Conservation (phyloP, 495 filamentous ascomycete species). For the Mytilinidion resinicola region DNA sequence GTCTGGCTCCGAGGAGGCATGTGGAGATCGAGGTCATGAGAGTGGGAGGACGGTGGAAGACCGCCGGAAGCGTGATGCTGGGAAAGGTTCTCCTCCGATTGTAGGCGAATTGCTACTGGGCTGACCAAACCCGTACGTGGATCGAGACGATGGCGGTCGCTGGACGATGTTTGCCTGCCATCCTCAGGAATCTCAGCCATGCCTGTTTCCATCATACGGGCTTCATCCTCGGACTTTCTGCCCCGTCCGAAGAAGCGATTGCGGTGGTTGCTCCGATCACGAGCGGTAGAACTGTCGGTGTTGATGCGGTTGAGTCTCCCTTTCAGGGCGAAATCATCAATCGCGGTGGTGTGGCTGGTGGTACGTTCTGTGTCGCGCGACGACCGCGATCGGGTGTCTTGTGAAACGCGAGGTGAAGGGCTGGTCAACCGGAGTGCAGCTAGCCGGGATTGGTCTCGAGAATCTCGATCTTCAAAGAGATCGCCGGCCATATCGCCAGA, state of each 20-base stretch:
- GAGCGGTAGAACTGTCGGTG: slow-evolving; percentile 21
- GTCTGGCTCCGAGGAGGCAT: slow-evolving; percentile 24
- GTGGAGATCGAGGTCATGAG: slow-evolving; percentile 5
- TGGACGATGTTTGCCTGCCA: slow-evolving; percentile 8
- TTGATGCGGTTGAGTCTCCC: slow-evolving; percentile 25
- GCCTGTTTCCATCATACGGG: slow-evolving; percentile 32
- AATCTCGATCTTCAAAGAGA: slow-evolving; percentile 52
- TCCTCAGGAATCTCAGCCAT: slow-evolving; percentile 36
- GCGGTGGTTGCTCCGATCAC: slow-evolving; percentile 27
- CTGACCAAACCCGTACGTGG: slow-evolving; percentile 31
- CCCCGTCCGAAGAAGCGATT: slow-evolving; percentile 38
- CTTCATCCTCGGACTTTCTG: slow-evolving; percentile 14
- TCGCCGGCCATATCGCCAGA: slow-evolving; percentile 61
- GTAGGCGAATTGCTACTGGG: slow-evolving; percentile 27
- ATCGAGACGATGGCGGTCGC: slow-evolving; percentile 26
- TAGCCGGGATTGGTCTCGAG: slow-evolving; percentile 10
- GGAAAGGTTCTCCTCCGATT: slow-evolving; percentile 19
- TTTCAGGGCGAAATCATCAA: slow-evolving; percentile 8
- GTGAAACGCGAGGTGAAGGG: slow-evolving; percentile 20
- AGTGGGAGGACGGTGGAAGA: neutral
- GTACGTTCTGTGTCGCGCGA: slow-evolving; percentile 28
- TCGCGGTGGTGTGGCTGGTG: slow-evolving; percentile 29
- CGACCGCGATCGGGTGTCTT: slow-evolving; percentile 16
- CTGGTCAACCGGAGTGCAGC: slow-evolving; percentile 22
- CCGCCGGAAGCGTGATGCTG: slow-evolving; percentile 19